A percentile compares a stretch with the other conserved stretches of the same genome.
phyloP scores from a whole-genome alignment of 2,329 filamentous ascomycete genomes.

The Aciculosporium take region DNA sequence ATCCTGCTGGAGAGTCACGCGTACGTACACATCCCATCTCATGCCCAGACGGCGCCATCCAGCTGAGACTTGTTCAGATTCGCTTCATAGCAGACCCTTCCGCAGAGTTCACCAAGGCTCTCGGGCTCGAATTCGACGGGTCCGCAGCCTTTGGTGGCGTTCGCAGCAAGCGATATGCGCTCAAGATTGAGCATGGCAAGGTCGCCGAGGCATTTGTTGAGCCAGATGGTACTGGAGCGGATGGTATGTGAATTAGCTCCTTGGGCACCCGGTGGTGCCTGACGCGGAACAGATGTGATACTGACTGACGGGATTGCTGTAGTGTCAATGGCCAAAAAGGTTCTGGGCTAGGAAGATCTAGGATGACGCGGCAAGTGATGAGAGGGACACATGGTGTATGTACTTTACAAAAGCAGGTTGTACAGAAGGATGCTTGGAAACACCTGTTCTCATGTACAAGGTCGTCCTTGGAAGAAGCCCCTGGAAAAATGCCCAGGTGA shows the following conservation, averaged over 20 bases:
- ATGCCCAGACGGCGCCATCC: neutral
- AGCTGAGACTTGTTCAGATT: constrained; percentile 37
- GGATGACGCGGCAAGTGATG: neutral
- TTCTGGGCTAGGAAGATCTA: constrained; percentile 20
- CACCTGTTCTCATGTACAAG: too few relatives aligned
- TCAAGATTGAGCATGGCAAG: constrained; percentile 72
- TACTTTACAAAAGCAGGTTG: neutral
- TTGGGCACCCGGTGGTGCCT: neutral
- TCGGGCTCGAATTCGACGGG: constrained; percentile 73
- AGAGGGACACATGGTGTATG: neutral
- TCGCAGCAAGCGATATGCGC: constrained; percentile 77
- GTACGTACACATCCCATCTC: constrained; percentile 41
- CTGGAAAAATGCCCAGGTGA: too few relatives aligned
- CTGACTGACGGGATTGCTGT: constrained; percentile 1
- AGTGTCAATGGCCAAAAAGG: constrained; percentile 39
- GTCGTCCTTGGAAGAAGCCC: too few relatives aligned
- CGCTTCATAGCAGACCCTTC: constrained; percentile 79
- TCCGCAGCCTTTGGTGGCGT: constrained; percentile 65
- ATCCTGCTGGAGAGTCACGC: constrained; percentile 59
- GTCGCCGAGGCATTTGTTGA: constrained; percentile 72
- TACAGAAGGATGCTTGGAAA: too few relatives aligned
- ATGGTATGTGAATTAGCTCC: constrained; percentile 35
- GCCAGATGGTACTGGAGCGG: constrained; percentile 73
- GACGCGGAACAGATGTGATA: neutral
- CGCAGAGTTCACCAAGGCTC: constrained; percentile 64